Percentiles rank a stretch among this genome's conserved stretches.
phyloP scores from a whole-genome alignment of 495 filamentous ascomycete genomes.

The Lasiosphaeriaceae sp. region DNA sequence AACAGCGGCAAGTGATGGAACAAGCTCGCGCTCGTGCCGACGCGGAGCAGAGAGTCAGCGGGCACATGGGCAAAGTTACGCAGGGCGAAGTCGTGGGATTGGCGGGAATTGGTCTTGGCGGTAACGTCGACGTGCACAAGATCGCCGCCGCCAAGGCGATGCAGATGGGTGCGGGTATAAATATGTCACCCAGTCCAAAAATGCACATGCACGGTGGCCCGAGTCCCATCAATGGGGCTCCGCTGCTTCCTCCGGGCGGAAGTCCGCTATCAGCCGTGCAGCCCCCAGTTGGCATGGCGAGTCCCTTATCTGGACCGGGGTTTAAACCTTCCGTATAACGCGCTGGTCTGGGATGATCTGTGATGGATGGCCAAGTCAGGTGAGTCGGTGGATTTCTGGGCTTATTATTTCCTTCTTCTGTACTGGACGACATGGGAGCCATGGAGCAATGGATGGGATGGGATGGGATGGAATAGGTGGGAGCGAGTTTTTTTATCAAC shows the following conservation, averaged over 20 bases:
- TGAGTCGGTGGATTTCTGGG: too few relatives aligned
- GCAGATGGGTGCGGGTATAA: conserved; percentile 22
- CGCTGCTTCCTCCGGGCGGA: not conserved
- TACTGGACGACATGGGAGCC: too few relatives aligned
- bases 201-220: conserved; percentile 15
- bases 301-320: conserved; percentile 2
- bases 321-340: conserved; percentile 1
- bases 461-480: too few relatives aligned
- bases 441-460: too few relatives aligned
- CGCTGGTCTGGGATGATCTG: too few relatives aligned
- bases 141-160: conserved; percentile 32
- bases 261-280: conserved; percentile 5
- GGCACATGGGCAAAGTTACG: conserved; percentile 31
- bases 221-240: conserved; percentile 17
- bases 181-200: conserved; percentile 21
- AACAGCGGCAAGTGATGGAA: conserved; percentile 39
- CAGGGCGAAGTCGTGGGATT: conserved; percentile 29
- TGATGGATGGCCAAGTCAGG: too few relatives aligned
- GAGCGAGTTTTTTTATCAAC: too few relatives aligned
- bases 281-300: conserved; percentile 9
- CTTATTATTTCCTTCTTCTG: too few relatives aligned
- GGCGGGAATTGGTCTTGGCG: conserved; percentile 35
- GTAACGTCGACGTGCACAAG: conserved; percentile 32
- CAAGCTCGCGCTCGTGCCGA: conserved; percentile 44
- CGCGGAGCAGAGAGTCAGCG: conserved; percentile 33